Evolutionary conservation across 192 early-diverging fungal species (phyloP).

Genomic region (Backusella liffmaniae): DNA sequence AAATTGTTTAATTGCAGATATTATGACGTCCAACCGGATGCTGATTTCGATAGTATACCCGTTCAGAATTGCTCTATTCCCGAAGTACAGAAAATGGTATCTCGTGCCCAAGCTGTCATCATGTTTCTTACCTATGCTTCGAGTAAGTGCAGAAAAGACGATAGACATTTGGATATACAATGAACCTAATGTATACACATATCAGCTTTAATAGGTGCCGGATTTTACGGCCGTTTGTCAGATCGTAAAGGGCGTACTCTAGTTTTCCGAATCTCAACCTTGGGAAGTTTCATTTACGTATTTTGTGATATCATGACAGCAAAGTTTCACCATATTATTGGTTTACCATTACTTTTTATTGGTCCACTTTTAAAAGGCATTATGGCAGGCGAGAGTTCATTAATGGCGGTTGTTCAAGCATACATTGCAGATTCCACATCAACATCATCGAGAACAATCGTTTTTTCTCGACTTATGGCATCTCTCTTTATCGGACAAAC

Average conservation of each 20-base stretch:
- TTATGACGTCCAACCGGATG: constrained; percentile 12
- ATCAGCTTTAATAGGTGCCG: constrained; percentile 21
- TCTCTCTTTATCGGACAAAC: constrained; percentile 13
- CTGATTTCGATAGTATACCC: constrained; percentile 14
- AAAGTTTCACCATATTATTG: constrained; percentile 23
- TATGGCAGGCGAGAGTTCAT: constrained; percentile 23
- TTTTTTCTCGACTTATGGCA: constrained; percentile 25
- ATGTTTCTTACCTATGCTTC: constrained; percentile 19
- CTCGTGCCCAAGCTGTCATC: constrained; percentile 22
- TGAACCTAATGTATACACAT: neutral
- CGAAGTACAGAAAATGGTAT: constrained; percentile 33
- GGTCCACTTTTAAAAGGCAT: constrained; percentile 34
- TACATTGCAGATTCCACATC: constrained; percentile 38
- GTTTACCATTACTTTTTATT: constrained; percentile 27
- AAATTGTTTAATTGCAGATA: constrained; percentile 14
- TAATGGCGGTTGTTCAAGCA: constrained; percentile 30
- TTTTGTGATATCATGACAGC: constrained; percentile 19
- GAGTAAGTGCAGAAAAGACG: constrained; percentile 8
- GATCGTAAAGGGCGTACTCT: constrained; percentile 26
- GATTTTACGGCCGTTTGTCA: constrained; percentile 35
- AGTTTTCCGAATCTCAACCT: constrained; percentile 21
- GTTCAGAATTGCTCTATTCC: constrained; percentile 34
- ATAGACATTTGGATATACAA: neutral
- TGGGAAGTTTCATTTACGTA: constrained; percentile 27
- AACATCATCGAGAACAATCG: constrained; percentile 7